phyloP scores from a whole-genome alignment of 1,139 yeast species.

The Petasospora rhodanensis region DNA sequence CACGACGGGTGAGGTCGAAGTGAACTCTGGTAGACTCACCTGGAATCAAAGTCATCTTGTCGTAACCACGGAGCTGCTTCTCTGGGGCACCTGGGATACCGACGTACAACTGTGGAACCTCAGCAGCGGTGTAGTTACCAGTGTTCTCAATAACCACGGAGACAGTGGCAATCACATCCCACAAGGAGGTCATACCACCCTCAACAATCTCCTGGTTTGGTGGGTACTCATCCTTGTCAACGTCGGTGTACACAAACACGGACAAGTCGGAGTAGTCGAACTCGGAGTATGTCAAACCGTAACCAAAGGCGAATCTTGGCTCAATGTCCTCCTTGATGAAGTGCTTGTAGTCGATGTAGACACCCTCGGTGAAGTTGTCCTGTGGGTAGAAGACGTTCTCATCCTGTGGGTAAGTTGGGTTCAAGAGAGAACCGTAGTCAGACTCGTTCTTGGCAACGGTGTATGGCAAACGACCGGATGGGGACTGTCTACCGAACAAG shows the following conservation, averaged over 20 bases:
- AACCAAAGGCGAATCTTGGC: constrained; percentile 54
- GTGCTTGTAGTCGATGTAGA: constrained; percentile 54
- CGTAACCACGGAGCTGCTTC: constrained; percentile 7
- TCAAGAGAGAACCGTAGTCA: constrained; percentile 26
- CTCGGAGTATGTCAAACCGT: constrained; percentile 52
- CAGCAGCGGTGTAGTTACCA: too few species aligned
- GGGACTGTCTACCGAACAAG: constrained; percentile 39
- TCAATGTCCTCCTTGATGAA: constrained; percentile 42
- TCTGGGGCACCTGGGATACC: constrained; percentile 44
- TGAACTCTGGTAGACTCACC: constrained; percentile 8
- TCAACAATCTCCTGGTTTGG: constrained; percentile 38
- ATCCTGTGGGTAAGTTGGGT: constrained; percentile 4
- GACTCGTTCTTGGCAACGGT: constrained; percentile 44
- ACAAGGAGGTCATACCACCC: constrained; percentile 43
- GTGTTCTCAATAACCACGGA: constrained; percentile 27
- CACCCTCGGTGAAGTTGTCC: constrained; percentile 27
- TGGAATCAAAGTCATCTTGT: constrained; percentile 7
- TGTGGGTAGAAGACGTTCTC: constrained; percentile 10
- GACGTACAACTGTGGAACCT: constrained; percentile 53
- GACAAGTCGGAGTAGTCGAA: constrained; percentile 32
- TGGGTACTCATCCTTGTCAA: constrained; percentile 28
- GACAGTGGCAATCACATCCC: constrained; percentile 37
- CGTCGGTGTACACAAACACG: constrained; percentile 2
- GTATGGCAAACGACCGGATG: constrained; percentile 56
- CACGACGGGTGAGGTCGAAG: constrained; percentile 47